phyloP scores from a whole-genome alignment of 257 asterid species.

The Nicotiana knightiana region DNA sequence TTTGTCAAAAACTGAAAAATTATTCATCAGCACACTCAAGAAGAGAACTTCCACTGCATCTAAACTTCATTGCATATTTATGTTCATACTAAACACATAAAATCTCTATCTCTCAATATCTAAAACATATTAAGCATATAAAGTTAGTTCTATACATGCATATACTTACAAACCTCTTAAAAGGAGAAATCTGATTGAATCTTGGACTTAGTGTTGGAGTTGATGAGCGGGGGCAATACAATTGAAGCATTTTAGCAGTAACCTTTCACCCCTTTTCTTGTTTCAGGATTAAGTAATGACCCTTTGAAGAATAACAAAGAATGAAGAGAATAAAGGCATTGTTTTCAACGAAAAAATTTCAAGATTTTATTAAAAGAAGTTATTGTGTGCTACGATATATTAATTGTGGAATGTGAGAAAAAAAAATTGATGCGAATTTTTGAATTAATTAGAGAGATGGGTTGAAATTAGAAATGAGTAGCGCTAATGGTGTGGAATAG shows the following conservation, averaged over 20 bases:
- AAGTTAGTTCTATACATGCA: not conserved
- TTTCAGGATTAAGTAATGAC: not conserved
- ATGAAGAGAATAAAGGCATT: not conserved
- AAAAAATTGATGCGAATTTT: not conserved
- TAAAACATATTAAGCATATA: conserved; percentile 7
- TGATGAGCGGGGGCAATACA: conserved; percentile 40
- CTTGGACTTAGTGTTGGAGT: conserved; percentile 31
- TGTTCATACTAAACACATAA: not conserved
- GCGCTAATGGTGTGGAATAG: too few relatives aligned
- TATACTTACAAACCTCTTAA: conserved; percentile 34
- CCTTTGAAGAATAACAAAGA: not conserved
- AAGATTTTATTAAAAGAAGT: not conserved
- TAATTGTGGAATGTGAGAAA: not conserved
- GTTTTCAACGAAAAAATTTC: not conserved
- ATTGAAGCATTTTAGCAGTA: conserved; percentile 56
- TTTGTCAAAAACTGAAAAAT: too few relatives aligned
- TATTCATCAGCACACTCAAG: not conserved
- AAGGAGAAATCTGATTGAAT: conserved; percentile 27
- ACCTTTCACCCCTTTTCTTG: not conserved
- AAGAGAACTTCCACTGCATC: not conserved
- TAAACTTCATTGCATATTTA: not conserved
- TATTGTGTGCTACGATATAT: not conserved
- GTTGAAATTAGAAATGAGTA: not conserved
- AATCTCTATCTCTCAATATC: not conserved
- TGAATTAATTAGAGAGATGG: not conserved